Evolutionary conservation across 495 filamentous ascomycete genomes (phyloP).

Genomic region (Lophiotrema nucula): DNA sequence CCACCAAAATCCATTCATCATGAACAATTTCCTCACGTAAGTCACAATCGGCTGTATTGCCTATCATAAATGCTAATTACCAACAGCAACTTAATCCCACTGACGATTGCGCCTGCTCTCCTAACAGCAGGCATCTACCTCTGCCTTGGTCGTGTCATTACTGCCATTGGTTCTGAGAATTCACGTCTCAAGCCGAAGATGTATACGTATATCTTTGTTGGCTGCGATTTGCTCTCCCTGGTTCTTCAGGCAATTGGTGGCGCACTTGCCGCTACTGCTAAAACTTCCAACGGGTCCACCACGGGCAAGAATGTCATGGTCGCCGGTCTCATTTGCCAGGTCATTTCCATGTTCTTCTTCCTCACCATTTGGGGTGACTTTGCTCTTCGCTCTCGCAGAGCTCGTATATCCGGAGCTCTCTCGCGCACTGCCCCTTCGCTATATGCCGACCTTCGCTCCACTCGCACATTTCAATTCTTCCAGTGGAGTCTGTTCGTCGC

Average conservation of each 20-base stretch:
- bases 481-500: conserved; percentile 31
- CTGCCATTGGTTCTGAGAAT: conserved; percentile 58
- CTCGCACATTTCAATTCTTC: conserved; percentile 15
- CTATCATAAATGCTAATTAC: neutral
- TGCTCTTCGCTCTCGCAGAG: conserved; percentile 43
- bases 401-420: conserved; percentile 9
- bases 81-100: conserved; percentile 54
- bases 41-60: neutral
- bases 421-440: conserved; percentile 13
- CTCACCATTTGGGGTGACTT: conserved; percentile 53
- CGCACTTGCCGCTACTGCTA: conserved; percentile 53
- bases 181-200: conserved; percentile 59
- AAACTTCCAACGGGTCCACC: conserved; percentile 41
- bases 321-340: conserved; percentile 60
- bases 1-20: conserved; percentile 41
- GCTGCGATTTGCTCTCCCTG: conserved; percentile 62
- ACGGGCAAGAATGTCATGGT: conserved; percentile 66
- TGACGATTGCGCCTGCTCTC: conserved; percentile 68
- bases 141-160: conserved; percentile 59
- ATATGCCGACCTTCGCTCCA: conserved; percentile 16
- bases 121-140: conserved; percentile 65
- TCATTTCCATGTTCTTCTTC: conserved; percentile 54
- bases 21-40: conserved; percentile 40
- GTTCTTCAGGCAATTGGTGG: conserved; percentile 64
- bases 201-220: conserved; percentile 58